A percentile compares a stretch with the other conserved stretches of the same genome.
Evolutionary conservation across 768 basidiomycete genomes (phyloP).

Genomic region (Tephrocybe sp.): DNA sequence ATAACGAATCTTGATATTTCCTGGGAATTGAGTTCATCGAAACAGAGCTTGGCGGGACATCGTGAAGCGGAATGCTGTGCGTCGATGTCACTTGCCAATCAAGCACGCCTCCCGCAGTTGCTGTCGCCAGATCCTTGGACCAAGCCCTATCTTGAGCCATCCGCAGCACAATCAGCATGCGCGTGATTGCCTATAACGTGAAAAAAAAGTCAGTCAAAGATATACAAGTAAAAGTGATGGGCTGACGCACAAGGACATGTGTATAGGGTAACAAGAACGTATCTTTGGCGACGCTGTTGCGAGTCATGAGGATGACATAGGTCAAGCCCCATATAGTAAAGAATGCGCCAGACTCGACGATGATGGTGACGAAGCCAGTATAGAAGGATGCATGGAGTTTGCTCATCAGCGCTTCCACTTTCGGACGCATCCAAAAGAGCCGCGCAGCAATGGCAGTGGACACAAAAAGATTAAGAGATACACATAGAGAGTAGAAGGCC

Average conservation of each 20-base stretch:
- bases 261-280: constrained; percentile 19
- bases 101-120: constrained; percentile 28
- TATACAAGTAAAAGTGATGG: not conserved
- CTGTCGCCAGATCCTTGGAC: constrained; percentile 31
- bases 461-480: constrained; percentile 19
- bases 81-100: constrained; percentile 39
- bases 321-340: constrained; percentile 19
- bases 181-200: constrained; percentile 23
- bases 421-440: constrained; percentile 14
- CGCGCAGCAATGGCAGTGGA: constrained; percentile 15
- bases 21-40: constrained; percentile 7
- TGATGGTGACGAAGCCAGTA: constrained; percentile 17
- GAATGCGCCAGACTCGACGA: constrained; percentile 22
- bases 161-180: constrained; percentile 36
- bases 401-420: constrained; percentile 17
- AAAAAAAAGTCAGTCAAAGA: not conserved
- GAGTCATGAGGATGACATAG: constrained; percentile 18
- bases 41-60: constrained; percentile 18
- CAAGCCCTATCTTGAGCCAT: constrained; percentile 40
- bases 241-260: constrained; percentile 17
- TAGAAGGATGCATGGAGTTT: constrained; percentile 20
- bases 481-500: constrained; percentile 18
- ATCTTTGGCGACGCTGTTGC: not conserved
- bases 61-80: constrained; percentile 28
- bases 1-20: constrained; percentile 11